Evolutionary conservation across 345 rosid genomes (phyloP).

Genomic region (Ceriops decandra): DNA sequence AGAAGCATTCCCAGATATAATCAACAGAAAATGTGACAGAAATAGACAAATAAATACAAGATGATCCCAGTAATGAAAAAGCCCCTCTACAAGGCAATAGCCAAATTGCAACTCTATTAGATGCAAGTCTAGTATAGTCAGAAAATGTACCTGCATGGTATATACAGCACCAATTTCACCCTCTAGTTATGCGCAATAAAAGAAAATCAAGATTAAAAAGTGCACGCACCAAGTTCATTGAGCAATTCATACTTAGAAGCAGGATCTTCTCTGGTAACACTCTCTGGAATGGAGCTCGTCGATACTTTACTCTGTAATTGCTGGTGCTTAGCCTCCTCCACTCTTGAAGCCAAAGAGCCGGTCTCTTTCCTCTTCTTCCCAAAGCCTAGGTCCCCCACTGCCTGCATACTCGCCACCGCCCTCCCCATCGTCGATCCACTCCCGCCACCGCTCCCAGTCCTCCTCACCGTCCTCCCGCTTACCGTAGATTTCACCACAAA

Average conservation of each 20-base stretch:
- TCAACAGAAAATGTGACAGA: background rate
- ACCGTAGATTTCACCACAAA: slow-evolving; percentile 66
- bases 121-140: too few species aligned
- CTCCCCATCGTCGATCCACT: slow-evolving; percentile 60
- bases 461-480: slow-evolving; percentile 54
- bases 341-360: slow-evolving; percentile 43
- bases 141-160: too few species aligned
- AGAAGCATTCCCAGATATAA: background rate
- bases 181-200: too few species aligned
- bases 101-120: too few species aligned
- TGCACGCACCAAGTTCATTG: slow-evolving; percentile 72
- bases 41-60: background rate
- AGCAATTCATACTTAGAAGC: slow-evolving; percentile 90
- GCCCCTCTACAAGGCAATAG: background rate
- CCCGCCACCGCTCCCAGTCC: slow-evolving; percentile 42
- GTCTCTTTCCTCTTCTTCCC: slow-evolving; percentile 48
- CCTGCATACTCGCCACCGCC: slow-evolving; percentile 60
- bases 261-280: slow-evolving; percentile 85
- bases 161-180: too few species aligned
- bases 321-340: slow-evolving; percentile 38
- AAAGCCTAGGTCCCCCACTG: slow-evolving; percentile 45
- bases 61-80: background rate
- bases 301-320: slow-evolving; percentile 60
- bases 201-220: background rate
- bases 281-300: slow-evolving; percentile 79